Conservation (phyloP, 1,139 yeast genomes). For the Lodderomyces oxycetoniae region DNA sequence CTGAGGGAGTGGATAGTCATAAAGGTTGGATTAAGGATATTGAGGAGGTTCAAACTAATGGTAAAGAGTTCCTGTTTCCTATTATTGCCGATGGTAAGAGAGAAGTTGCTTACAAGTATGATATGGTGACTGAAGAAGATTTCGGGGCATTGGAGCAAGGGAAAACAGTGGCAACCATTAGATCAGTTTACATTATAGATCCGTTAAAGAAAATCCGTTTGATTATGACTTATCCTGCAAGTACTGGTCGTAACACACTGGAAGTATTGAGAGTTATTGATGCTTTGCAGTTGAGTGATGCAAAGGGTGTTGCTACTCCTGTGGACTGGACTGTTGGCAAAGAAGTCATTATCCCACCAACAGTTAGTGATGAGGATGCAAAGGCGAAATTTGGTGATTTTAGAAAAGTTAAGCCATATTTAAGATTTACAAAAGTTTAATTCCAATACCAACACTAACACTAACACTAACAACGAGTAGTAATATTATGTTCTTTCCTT, state of each 20-base stretch:
- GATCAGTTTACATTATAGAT: conserved; percentile 85
- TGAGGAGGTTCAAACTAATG: conserved; percentile 72
- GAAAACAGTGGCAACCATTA: conserved; percentile 73
- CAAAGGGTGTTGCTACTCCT: conserved; percentile 79
- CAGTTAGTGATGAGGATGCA: conserved; percentile 76
- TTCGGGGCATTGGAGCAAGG: conserved; percentile 48
- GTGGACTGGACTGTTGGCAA: conserved; percentile 71
- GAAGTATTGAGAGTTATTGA: conserved; percentile 86
- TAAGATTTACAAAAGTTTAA: conserved; percentile 55
- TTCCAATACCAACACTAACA: no score
- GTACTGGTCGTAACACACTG: conserved; percentile 85
- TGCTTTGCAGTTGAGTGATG: conserved; percentile 77
- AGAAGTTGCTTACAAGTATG: conserved; percentile 77
- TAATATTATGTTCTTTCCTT: no score
- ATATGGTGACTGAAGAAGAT: conserved; percentile 79
- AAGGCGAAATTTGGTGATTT: conserved; percentile 76
- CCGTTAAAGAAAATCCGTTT: conserved; percentile 82
- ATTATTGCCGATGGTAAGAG: conserved; percentile 80
- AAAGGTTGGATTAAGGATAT: conserved; percentile 82
- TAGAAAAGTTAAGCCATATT: conserved; percentile 76
- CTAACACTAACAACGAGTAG: no score
- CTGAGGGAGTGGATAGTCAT: conserved; percentile 75
- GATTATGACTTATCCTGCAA: conserved; percentile 81
- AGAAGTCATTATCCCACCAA: conserved; percentile 86
- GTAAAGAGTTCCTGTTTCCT: conserved; percentile 57